Evolutionary conservation across 2,329 filamentous ascomycete genomes (phyloP).

Genomic region (Pyrenophora tritici-repentis): DNA sequence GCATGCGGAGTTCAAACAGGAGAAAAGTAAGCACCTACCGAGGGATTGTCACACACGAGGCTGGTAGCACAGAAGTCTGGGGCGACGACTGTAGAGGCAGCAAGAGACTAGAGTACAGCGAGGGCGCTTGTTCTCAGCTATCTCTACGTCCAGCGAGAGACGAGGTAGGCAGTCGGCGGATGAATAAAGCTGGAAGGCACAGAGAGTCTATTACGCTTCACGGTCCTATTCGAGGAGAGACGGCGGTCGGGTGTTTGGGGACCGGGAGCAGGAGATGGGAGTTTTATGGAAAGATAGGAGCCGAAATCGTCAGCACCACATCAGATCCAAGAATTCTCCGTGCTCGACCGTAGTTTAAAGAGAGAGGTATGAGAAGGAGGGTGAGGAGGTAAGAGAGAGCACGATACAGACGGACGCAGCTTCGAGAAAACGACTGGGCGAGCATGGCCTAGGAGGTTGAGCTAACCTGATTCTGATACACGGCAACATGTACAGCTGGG

Average conservation of each 20-base stretch:
- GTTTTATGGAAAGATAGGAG: slow-evolving; percentile 44
- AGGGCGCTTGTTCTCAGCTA: slow-evolving; percentile 29
- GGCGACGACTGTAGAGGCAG: slow-evolving; percentile 46
- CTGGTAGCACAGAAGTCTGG: slow-evolving; percentile 32
- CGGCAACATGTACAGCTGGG: slow-evolving; percentile 39
- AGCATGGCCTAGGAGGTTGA: slow-evolving; percentile 37
- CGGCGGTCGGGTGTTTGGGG: slow-evolving; percentile 41
- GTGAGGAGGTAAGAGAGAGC: slow-evolving; percentile 35
- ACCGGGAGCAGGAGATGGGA: slow-evolving; percentile 45
- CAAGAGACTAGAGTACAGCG: slow-evolving; percentile 44
- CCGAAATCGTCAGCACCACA: slow-evolving; percentile 45
- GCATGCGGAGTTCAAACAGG: slow-evolving; percentile 12
- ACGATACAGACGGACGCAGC: slow-evolving; percentile 42
- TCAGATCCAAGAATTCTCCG: slow-evolving; percentile 46
- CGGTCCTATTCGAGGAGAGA: slow-evolving; percentile 42
- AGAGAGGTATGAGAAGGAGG: slow-evolving; percentile 35
- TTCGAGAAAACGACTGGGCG: slow-evolving; percentile 44
- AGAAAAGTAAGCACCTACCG: slow-evolving; percentile 32
- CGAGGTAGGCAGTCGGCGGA: slow-evolving; percentile 22
- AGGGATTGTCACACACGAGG: slow-evolving; percentile 34
- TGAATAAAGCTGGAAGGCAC: slow-evolving; percentile 34
- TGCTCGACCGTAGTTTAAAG: slow-evolving; percentile 44
- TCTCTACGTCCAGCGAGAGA: slow-evolving; percentile 41
- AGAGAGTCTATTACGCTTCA: slow-evolving; percentile 39
- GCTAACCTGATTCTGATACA: slow-evolving; percentile 24